Conservation (phyloP, 805 yeast genomes). For the Ogataea trehaloabstinens region DNA sequence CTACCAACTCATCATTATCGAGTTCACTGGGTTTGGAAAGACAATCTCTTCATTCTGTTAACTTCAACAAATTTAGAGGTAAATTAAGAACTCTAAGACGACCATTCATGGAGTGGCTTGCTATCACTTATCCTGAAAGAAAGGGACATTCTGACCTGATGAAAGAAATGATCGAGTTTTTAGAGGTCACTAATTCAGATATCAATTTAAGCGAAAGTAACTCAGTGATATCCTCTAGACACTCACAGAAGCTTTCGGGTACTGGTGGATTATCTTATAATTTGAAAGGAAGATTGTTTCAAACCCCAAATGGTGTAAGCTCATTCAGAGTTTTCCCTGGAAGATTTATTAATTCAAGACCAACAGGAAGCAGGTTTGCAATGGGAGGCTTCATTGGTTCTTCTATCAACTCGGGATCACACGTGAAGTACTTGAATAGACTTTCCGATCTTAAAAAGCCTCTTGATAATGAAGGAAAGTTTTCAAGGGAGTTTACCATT, state of each 20-base stretch:
- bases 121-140: constrained; percentile 47
- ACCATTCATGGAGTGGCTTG: constrained; percentile 55
- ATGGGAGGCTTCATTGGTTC: constrained; percentile 48
- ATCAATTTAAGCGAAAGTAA: constrained; percentile 5
- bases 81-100: constrained; percentile 46
- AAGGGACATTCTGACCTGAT: constrained; percentile 33
- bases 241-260: constrained; percentile 42
- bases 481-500: constrained; percentile 28
- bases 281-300: constrained; percentile 63
- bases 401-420: constrained; percentile 23
- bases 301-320: constrained; percentile 68
- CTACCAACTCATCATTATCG: constrained; percentile 26
- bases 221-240: constrained; percentile 17
- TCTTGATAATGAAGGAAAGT: constrained; percentile 22
- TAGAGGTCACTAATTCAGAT: constrained; percentile 27
- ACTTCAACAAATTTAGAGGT: constrained; percentile 30
- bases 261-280: constrained; percentile 75
- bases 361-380: constrained; percentile 45
- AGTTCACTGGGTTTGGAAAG: constrained; percentile 22
- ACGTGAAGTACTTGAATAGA: constrained; percentile 22
- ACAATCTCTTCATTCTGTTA: constrained; percentile 19
- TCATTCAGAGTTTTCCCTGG: constrained; percentile 60
- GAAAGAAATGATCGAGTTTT: constrained; percentile 39
- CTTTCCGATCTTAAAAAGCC: constrained; percentile 19
- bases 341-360: constrained; percentile 50